These are phyloP conservation scores for Ascochyta fabae DNA, from an alignment of 2,329 filamentous ascomycete genomes.

Conservation along the genomic window DNA sequence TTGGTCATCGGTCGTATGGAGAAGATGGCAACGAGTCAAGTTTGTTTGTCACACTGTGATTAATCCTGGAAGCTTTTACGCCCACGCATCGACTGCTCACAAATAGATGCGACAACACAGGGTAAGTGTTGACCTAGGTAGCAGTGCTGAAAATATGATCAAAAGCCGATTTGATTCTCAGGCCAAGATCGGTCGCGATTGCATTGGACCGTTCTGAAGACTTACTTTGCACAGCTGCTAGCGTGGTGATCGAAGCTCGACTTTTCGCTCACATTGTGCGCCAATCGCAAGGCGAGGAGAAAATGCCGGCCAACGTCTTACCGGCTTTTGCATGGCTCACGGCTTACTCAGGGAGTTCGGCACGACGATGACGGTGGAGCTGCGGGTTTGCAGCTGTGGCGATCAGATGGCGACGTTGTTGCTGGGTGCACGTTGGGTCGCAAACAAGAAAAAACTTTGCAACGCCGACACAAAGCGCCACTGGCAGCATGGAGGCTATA, in stretches of 20 bases:
- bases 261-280: neutral
- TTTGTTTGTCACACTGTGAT: too few relatives aligned
- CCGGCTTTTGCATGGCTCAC: neutral
- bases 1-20: too few relatives aligned
- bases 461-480: conserved; percentile 10
- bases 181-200: too few relatives aligned
- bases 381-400: neutral
- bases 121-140: too few relatives aligned
- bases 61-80: too few relatives aligned
- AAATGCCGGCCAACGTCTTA: neutral
- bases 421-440: conserved; percentile 3
- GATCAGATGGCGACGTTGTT: neutral
- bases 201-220: too few relatives aligned
- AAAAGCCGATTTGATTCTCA: too few relatives aligned
- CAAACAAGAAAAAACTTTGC: conserved; percentile 7
- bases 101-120: too few relatives aligned
- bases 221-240: neutral
- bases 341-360: neutral
- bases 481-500: neutral
- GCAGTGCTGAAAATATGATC: too few relatives aligned
- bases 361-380: neutral
- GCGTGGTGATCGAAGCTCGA: neutral
- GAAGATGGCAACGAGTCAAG: too few relatives aligned
- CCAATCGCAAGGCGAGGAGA: neutral
- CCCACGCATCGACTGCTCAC: too few relatives aligned